Conservation (phyloP, 1,284 basidiomycete genomes). For the Ustilago cynodontis region DNA sequence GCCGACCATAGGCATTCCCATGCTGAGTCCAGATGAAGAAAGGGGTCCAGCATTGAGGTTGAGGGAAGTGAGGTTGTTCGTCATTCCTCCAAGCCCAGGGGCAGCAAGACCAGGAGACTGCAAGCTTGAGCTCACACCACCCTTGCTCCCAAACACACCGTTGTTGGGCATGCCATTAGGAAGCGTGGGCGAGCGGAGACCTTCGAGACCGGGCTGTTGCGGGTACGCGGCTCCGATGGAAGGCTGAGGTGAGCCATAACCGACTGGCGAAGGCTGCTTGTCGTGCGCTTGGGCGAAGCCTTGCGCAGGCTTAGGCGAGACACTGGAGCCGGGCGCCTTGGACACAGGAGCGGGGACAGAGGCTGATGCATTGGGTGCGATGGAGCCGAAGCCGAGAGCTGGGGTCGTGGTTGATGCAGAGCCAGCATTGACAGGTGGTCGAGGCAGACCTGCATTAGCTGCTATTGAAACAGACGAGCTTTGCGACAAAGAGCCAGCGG, state of each 20-base stretch:
- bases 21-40: conserved; percentile 25
- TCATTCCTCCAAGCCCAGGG: conserved; percentile 39
- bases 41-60: conserved; percentile 45
- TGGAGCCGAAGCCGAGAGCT: conserved; percentile 49
- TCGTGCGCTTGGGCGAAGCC: conserved; percentile 27
- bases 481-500: conserved; percentile 34
- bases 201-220: conserved; percentile 47
- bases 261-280: conserved; percentile 26
- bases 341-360: conserved; percentile 18
- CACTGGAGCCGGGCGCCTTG: conserved; percentile 32
- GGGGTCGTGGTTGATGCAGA: conserved; percentile 16
- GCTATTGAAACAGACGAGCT: conserved; percentile 45
- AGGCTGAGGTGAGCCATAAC: conserved; percentile 17
- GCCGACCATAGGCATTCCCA: conserved; percentile 18
- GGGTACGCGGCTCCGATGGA: conserved; percentile 23
- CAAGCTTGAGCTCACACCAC: conserved; percentile 35
- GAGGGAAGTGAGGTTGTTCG: conserved; percentile 54
- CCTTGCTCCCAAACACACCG: conserved; percentile 35
- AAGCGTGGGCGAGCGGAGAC: conserved; percentile 50
- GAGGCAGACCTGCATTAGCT: conserved; percentile 51
- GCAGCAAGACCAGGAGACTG: conserved; percentile 43
- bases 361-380: conserved; percentile 25
- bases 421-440: conserved; percentile 45
- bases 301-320: conserved; percentile 41
- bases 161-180: conserved; percentile 45